A percentile compares a stretch with the other conserved stretches of the same genome.
phyloP scores from a whole-genome alignment of 371 early-diverging fungal genomes.

The Mortierella sp. region DNA sequence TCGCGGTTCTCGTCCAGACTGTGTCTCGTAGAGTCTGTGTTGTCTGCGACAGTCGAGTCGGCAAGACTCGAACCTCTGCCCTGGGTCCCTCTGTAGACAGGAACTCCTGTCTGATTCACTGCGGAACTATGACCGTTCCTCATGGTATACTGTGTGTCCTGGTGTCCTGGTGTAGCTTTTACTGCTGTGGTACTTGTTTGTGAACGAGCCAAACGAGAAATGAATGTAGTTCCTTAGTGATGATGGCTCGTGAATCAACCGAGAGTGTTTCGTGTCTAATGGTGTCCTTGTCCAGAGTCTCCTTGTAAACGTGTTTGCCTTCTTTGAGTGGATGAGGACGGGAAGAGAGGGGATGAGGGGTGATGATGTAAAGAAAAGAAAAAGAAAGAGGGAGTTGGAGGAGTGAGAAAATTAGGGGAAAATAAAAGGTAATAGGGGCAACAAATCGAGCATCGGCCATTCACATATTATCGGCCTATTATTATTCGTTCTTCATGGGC shows the following conservation, averaged over 20 bases:
- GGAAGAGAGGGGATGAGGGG: neutral
- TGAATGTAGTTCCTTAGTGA: neutral
- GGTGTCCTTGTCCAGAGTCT: neutral
- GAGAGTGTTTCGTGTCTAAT: neutral
- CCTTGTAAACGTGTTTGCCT: neutral
- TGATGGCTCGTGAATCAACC: neutral
- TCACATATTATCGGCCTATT: neutral
- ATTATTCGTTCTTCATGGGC: no score
- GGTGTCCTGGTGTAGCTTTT: neutral
- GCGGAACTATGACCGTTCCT: constrained; percentile 48
- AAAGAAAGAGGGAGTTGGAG: neutral
- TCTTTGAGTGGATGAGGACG: neutral
- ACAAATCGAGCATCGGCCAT: neutral
- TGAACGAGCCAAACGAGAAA: neutral
- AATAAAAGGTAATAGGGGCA: neutral
- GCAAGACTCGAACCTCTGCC: constrained; percentile 7
- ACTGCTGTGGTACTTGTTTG: neutral
- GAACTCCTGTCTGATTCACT: constrained; percentile 35
- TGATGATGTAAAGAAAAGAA: neutral
- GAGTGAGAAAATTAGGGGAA: neutral
- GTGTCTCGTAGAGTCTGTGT: neutral
- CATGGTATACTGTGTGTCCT: constrained; percentile 17
- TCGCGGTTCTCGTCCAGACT: constrained; percentile 30
- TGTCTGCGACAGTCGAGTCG: neutral
- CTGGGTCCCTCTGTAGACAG: constrained; percentile 32